Conservation (phyloP, 2,329 filamentous ascomycete species). For the Trichoderma guizhouense region DNA sequence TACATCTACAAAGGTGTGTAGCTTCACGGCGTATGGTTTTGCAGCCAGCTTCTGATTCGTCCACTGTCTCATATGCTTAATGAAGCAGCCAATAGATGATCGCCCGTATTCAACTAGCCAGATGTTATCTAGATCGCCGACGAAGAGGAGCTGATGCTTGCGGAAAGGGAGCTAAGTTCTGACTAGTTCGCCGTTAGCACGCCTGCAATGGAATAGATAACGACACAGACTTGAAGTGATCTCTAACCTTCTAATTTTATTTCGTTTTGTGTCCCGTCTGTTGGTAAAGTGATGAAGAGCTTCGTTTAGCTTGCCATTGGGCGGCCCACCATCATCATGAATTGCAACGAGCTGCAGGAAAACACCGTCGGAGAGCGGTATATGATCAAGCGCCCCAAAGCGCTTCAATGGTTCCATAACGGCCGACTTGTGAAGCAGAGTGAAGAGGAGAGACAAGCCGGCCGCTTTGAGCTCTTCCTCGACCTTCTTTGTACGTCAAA, state of each 20-base stretch:
- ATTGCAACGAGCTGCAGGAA: slow-evolving; percentile 37
- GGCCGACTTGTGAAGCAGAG: slow-evolving; percentile 39
- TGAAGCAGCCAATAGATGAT: background rate
- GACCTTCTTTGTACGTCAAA: slow-evolving; percentile 42
- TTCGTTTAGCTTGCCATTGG: background rate
- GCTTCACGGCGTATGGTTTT: background rate
- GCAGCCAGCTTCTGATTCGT: background rate
- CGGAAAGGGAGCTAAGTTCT: background rate
- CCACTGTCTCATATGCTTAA: background rate
- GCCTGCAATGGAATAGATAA: background rate
- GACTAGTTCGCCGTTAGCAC: background rate
- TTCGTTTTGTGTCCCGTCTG: background rate
- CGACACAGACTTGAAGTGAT: background rate
- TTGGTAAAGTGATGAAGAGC: background rate
- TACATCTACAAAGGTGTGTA: no score
- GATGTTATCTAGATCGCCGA: background rate
- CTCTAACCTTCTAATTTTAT: background rate
- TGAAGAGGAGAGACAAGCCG: slow-evolving; percentile 43
- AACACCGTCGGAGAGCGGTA: slow-evolving; percentile 31
- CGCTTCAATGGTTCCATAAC: slow-evolving; percentile 46
- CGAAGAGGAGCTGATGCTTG: background rate
- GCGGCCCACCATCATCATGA: slow-evolving; percentile 28
- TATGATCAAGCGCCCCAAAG: slow-evolving; percentile 36
- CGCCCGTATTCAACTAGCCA: background rate
- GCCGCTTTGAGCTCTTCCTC: slow-evolving; percentile 48